These are phyloP conservation scores for Lablab purpureus DNA, from an alignment of 306 rosid species.

Conservation along the genomic window DNA sequence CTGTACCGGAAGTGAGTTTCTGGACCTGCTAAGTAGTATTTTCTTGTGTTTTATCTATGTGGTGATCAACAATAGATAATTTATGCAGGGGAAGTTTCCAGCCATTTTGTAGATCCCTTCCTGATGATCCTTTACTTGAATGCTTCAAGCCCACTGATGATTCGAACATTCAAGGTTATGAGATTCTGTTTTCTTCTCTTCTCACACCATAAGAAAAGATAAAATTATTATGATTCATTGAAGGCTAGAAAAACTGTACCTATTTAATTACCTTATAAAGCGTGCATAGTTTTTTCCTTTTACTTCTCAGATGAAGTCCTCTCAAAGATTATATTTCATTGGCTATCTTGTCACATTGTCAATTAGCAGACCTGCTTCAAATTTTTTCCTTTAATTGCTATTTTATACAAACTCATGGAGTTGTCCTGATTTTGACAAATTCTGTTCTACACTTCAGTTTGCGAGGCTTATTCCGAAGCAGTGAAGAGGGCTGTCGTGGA, in stretches of 20 bases:
- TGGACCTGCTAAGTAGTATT: neutral
- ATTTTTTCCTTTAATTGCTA: conserved; percentile 28
- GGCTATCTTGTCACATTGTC: neutral
- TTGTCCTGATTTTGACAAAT: conserved; percentile 48
- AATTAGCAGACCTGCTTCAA: conserved; percentile 16
- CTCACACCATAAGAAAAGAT: conserved; percentile 5
- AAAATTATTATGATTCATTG: conserved; percentile 12
- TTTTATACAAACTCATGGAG: conserved; percentile 11
- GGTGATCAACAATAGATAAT: conserved; percentile 28
- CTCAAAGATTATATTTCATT: conserved; percentile 18
- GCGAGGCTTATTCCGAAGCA: conserved; percentile 67
- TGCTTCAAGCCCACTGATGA: conserved; percentile 66
- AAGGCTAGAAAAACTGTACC: conserved; percentile 7
- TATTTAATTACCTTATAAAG: conserved; percentile 2
- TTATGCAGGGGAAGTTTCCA: conserved; percentile 83
- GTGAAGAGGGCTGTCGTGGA: conserved; percentile 73
- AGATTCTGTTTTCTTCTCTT: conserved; percentile 25
- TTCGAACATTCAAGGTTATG: conserved; percentile 68
- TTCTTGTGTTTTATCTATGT: neutral
- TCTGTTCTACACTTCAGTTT: conserved; percentile 62
- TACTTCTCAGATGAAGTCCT: conserved; percentile 10
- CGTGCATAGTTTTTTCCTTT: neutral
- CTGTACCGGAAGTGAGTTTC: conserved; percentile 67
- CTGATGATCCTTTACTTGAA: conserved; percentile 89
- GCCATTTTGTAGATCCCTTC: conserved; percentile 91